These are phyloP conservation scores for Geranium brycei DNA, from an alignment of 345 rosid genomes.

Conservation along the genomic window DNA sequence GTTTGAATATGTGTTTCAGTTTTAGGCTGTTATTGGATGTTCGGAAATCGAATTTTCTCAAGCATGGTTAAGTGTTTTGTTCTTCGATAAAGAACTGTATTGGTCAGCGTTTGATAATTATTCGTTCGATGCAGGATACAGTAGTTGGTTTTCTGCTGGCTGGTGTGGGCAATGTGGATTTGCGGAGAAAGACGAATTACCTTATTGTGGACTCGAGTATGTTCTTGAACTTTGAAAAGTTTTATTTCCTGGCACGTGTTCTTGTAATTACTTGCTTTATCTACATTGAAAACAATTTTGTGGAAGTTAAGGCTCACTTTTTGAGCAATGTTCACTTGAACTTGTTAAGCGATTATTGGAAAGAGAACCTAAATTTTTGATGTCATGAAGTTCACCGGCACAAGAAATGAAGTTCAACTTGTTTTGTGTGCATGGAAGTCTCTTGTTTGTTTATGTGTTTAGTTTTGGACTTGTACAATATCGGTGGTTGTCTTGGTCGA, in stretches of 20 bases:
- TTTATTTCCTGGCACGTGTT: background rate
- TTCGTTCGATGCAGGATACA: slow-evolving; percentile 42
- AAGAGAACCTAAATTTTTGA: background rate
- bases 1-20: too few relatives aligned
- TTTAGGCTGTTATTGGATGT: too few relatives aligned
- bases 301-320: background rate
- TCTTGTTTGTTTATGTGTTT: background rate
- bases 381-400: background rate
- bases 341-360: background rate
- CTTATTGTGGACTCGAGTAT: slow-evolving; percentile 95
- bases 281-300: background rate
- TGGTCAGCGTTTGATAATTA: too few relatives aligned
- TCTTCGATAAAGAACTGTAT: too few relatives aligned
- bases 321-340: background rate
- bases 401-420: background rate
- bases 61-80: too few relatives aligned
- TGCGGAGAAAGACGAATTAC: slow-evolving; percentile 85
- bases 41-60: too few relatives aligned
- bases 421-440: background rate
- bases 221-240: slow-evolving; percentile 12
- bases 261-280: background rate
- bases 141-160: slow-evolving; percentile 87
- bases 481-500: too few relatives aligned
- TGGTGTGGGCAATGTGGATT: slow-evolving; percentile 96
- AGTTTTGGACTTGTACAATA: background rate